These are phyloP conservation scores for Malus sylvestris DNA, from an alignment of 306 rosid species.

Conservation along the genomic window DNA sequence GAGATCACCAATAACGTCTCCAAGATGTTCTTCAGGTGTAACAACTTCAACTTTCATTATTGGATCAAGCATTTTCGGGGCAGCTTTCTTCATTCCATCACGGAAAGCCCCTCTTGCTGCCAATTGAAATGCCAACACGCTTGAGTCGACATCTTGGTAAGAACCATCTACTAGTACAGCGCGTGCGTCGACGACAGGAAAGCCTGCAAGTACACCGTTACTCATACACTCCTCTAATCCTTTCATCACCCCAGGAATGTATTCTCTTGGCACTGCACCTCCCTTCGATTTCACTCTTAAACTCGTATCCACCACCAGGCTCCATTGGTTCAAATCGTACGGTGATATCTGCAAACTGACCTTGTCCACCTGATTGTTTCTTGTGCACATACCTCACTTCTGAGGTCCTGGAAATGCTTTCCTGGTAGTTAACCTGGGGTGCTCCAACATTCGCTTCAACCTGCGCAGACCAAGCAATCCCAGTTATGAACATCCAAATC, in stretches of 20 bases:
- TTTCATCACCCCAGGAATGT: constrained; percentile 93
- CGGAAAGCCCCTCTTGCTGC: constrained; percentile 97
- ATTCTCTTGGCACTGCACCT: constrained; percentile 87
- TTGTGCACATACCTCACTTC: constrained; percentile 86
- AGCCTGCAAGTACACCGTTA: constrained; percentile 93
- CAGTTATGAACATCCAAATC: background rate
- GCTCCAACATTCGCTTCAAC: constrained; percentile 98
- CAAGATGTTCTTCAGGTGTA: constrained; percentile 92
- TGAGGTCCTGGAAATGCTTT: constrained; percentile 69
- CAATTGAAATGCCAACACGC: constrained; percentile 91
- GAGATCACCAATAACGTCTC: constrained; percentile 96
- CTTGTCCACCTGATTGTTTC: constrained; percentile 97
- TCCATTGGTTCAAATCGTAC: constrained; percentile 91
- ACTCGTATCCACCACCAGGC: constrained; percentile 81
- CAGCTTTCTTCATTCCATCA: constrained; percentile 77
- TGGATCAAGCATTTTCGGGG: constrained; percentile 91
- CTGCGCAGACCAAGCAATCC: constrained; percentile 34
- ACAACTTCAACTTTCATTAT: constrained; percentile 93
- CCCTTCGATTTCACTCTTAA: constrained; percentile 96
- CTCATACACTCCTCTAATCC: constrained; percentile 96
- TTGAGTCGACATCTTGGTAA: constrained; percentile 97
- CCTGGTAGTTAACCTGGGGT: constrained; percentile 95
- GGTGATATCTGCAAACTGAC: constrained; percentile 91
- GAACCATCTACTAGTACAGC: constrained; percentile 77
- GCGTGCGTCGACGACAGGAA: constrained; percentile 80